Base-by-base conservation (phyloP, 495 filamentous ascomycete species). In the Clavariopsis aquatica region DNA sequence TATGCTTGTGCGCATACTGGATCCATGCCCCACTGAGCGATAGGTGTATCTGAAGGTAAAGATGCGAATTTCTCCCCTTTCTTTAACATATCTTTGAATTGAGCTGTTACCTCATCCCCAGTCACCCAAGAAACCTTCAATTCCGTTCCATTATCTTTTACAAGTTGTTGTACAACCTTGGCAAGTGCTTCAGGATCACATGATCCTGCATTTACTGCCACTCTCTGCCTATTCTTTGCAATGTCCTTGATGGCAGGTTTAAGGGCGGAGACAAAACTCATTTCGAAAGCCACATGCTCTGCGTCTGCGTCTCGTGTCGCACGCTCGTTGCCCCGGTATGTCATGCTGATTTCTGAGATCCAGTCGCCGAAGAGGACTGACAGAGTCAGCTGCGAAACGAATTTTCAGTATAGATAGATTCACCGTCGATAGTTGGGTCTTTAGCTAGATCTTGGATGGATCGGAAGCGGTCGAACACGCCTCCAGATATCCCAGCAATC, bases 161-260 rank as follows among this genome's bases (percentile, higher is more conserved):
- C 72, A 73, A 81, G 76, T n/a, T 76, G 60, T 29, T 58, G 67
- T 0, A 85, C 79, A 24, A 74, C 78, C 26, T 82, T 69, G 29
- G 76, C 76, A 2, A 85, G 72, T 10, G 69, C 73, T 66, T 80
- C 68, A 0, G 80, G 80, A 67, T 84, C 81, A 2, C 73, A 72
- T 15, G 79, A 81, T 0, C 83, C 83, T 24, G 82, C 83, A 77
- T 86, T 86, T 46, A 84, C 82, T 13, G 79, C 82, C 17, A 85
- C 47, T 57, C 81, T 83, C 64, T 84, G 84, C 0, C 74, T 66
- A 60, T 83, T 58, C 49, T 77, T 77, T 0, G 81, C 80, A 55
- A 86, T 65, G 66, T 84, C 68, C 5, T 71, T 66, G 15, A 85
- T 64, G 0, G 83, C 82, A 1, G 83, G 83, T 43, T 68, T 54